phyloP scores from a whole-genome alignment of 2,329 filamentous ascomycete genomes.

The Salinomyces thailandicus region DNA sequence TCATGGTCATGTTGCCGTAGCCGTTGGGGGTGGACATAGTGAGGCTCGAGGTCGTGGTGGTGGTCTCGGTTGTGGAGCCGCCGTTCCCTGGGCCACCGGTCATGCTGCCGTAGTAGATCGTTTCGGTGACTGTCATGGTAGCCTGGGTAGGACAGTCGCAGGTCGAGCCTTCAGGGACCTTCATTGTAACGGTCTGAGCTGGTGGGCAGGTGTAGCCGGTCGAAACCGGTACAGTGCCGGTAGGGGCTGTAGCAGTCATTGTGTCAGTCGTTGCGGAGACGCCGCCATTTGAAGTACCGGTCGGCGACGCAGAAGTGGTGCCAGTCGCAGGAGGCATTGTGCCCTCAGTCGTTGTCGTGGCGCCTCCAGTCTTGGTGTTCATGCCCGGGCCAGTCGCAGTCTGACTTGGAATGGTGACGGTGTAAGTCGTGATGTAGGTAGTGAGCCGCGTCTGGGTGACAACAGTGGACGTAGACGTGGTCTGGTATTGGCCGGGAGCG shows the following conservation, averaged over 20 bases:
- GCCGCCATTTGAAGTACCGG: too few relatives aligned
- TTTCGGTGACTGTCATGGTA: background rate
- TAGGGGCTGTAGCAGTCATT: background rate
- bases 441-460: background rate
- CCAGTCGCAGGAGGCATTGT: background rate
- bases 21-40: background rate
- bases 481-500: background rate
- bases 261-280: too few relatives aligned
- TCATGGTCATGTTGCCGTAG: constrained; percentile 1
- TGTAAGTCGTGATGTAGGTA: background rate
- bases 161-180: background rate
- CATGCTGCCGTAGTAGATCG: constrained; percentile 2
- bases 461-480: background rate
- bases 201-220: background rate
- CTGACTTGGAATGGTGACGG: background rate
- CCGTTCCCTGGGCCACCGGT: background rate
- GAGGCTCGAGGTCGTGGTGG: background rate
- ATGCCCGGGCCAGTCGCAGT: background rate
- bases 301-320: too few relatives aligned
- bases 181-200: background rate
- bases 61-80: background rate
- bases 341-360: background rate
- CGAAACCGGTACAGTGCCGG: background rate
- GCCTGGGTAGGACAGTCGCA: constrained; percentile 1
- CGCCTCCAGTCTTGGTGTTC: background rate